Conservation (phyloP, 805 yeast genomes). For the Saccharomyces mikatae region DNA sequence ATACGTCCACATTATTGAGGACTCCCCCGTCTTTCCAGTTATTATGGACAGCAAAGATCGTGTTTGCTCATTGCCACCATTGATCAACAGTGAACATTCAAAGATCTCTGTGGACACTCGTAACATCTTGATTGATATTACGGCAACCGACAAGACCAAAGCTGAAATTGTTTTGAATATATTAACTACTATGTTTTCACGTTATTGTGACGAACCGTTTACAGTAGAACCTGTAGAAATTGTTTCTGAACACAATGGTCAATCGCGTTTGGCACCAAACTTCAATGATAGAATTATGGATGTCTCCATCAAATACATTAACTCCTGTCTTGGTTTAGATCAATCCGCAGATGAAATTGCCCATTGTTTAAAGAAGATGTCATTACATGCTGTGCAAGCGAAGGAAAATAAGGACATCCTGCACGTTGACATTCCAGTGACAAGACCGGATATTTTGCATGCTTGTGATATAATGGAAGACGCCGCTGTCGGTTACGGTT, state of each 20-base stretch:
- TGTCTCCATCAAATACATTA: slow-evolving; percentile 78
- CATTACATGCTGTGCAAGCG: slow-evolving; percentile 56
- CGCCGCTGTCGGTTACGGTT: slow-evolving; percentile 94
- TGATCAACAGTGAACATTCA: slow-evolving; percentile 85
- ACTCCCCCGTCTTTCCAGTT: slow-evolving; percentile 85
- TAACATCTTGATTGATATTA: slow-evolving; percentile 85
- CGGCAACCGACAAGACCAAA: slow-evolving; percentile 93
- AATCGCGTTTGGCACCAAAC: slow-evolving; percentile 70
- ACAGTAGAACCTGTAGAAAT: slow-evolving; percentile 85
- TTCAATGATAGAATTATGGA: slow-evolving; percentile 56
- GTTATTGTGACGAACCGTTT: slow-evolving; percentile 74
- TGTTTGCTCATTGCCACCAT: slow-evolving; percentile 92
- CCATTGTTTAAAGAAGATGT: slow-evolving; percentile 68
- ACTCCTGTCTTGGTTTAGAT: slow-evolving; percentile 84
- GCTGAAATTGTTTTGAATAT: slow-evolving; percentile 88
- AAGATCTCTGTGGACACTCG: slow-evolving; percentile 79
- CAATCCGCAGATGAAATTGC: slow-evolving; percentile 61
- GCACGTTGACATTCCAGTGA: slow-evolving; percentile 74
- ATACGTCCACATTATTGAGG: slow-evolving; percentile 78
- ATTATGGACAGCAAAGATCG: slow-evolving; percentile 67
- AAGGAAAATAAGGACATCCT: slow-evolving; percentile 34
- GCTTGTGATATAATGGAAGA: slow-evolving; percentile 99
- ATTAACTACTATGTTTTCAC: slow-evolving; percentile 91
- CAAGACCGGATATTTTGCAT: slow-evolving; percentile 92
- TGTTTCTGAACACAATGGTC: slow-evolving; percentile 69